Evolutionary conservation across 2,329 filamentous ascomycete species (phyloP), one percentile per base, ranked within the genome.

Genomic region (Cordyceps militaris): DNA sequence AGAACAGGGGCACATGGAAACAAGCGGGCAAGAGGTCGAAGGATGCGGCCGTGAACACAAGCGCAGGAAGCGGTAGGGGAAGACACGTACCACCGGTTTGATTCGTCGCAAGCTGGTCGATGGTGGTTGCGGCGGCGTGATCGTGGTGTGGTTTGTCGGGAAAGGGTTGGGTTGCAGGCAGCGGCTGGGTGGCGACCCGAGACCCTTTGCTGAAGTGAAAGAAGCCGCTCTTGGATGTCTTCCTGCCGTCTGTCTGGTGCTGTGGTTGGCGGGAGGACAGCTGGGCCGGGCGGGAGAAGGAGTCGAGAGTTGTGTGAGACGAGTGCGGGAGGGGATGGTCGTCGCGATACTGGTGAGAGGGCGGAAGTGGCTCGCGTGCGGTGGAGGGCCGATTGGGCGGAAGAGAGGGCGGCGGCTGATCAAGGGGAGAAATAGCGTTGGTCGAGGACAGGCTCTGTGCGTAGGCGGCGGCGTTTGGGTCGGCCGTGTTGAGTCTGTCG

Each of bases 141-240:
- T 60, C 30, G 38, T 44, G 59, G 38, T 59, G 60, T n/a, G 57
- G 59, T n/a, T 56, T 52, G 63, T 54, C 56, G 59, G 62, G 50
- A 64, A 66, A 50, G 63, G 62, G 48, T 4, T 58, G 40, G 7
- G 40, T 51, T 23, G 40, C 10, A n/a, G 56, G 56, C 47, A 54
- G 19, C 14, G 56, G 56, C 47, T 69, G 67, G 55, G 73, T 76
- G 48, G 71, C 70, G 53, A 74, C 69, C 62, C 74, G 78, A 62
- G 73, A 69, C 23, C 67, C 67, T 63, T 80, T 81, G 61, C 71
- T 74, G 67, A 80, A 80, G 66, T 77, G 74, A 64, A 79, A 79
- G 68, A 80, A 79, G 62, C 75, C 74, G 64, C 74, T 74, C 65
- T 76, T 79, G 59, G 74, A 71, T n/a, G 71, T 62, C 63, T 75